phyloP scores from a whole-genome alignment of 2,329 filamentous ascomycete species.

The Aureobasidium sp. region DNA sequence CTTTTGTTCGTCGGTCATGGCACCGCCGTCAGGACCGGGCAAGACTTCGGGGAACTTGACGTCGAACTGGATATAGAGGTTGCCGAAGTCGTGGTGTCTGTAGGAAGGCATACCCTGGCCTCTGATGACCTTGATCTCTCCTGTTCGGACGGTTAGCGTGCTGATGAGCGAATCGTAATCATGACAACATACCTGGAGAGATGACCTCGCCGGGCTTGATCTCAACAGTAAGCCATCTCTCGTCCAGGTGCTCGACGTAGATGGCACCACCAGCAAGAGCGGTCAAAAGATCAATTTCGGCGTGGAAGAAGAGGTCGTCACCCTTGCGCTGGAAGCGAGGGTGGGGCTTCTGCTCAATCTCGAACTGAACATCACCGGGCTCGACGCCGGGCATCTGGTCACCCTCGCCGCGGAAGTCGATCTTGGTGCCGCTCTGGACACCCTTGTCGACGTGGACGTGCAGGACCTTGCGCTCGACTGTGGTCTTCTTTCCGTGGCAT shows the following conservation, averaged over 20 bases:
- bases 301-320: constrained; percentile 91
- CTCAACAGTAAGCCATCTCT: constrained; percentile 90
- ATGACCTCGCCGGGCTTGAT: constrained; percentile 94
- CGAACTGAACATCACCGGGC: constrained; percentile 93
- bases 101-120: constrained; percentile 97
- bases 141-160: constrained; percentile 42
- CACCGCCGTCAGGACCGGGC: constrained; percentile 36
- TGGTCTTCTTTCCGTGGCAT: constrained; percentile 95
- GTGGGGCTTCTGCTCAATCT: constrained; percentile 99
- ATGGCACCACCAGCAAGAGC: constrained; percentile 87
- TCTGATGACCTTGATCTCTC: constrained; percentile 84
- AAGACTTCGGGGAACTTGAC: constrained; percentile 79
- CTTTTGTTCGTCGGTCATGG: constrained; percentile 59
- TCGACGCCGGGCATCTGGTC: constrained; percentile 91
- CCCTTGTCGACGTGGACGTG: constrained; percentile 96
- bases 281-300: constrained; percentile 91
- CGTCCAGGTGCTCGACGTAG: constrained; percentile 92
- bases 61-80: constrained; percentile 94
- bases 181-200: constrained; percentile 63
- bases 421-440: constrained; percentile 88
- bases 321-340: constrained; percentile 89
- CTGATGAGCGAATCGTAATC: neutral
- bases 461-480: constrained; percentile 94
- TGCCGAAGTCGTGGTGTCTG: constrained; percentile 90
- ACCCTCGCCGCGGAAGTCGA: constrained; percentile 94